Percentiles rank a stretch among this genome's conserved stretches.
These are phyloP conservation scores for Psilocybe tampanensis DNA, from an alignment of 768 basidiomycete genomes.

Conservation along the genomic window DNA sequence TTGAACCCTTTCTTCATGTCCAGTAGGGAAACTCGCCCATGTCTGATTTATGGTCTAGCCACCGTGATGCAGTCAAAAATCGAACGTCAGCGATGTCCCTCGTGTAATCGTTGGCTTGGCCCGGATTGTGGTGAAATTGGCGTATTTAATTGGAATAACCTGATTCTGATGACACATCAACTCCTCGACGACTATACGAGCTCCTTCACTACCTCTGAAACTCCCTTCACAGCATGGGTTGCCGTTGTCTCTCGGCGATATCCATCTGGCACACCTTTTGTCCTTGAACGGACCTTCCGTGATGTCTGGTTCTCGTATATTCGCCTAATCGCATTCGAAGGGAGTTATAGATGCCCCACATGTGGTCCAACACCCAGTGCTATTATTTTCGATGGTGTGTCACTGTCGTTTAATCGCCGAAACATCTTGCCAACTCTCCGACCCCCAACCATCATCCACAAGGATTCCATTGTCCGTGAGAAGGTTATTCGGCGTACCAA, in stretches of 20 bases:
- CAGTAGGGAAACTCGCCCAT: background rate
- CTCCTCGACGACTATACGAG: conserved; percentile 36
- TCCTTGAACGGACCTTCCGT: conserved; percentile 28
- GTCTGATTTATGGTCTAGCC: conserved; percentile 17
- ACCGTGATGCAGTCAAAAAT: conserved; percentile 8
- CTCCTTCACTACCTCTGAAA: conserved; percentile 34
- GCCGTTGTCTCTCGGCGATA: conserved; percentile 17
- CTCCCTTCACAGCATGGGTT: conserved; percentile 33
- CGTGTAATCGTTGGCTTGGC: conserved; percentile 25
- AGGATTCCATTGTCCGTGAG: conserved; percentile 4
- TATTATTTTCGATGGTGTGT: conserved; percentile 36
- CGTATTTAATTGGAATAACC: conserved; percentile 38
- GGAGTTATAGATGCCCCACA: conserved; percentile 22
- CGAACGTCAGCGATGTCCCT: conserved; percentile 18
- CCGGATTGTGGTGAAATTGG: conserved; percentile 29
- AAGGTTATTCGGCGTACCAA: background rate
- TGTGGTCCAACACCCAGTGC: conserved; percentile 30
- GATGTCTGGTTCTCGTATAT: conserved; percentile 34
- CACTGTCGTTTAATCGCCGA: conserved; percentile 30
- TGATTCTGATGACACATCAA: conserved; percentile 29
- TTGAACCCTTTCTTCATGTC: too few relatives aligned
- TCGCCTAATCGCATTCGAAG: conserved; percentile 20
- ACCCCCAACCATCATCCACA: conserved; percentile 26
- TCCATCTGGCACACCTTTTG: conserved; percentile 16
- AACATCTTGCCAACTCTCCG: conserved; percentile 24